Percentiles rank a stretch among this genome's conserved stretches.
Conservation (phyloP, 306 rosid genomes). For the Rosa lucieae region DNA sequence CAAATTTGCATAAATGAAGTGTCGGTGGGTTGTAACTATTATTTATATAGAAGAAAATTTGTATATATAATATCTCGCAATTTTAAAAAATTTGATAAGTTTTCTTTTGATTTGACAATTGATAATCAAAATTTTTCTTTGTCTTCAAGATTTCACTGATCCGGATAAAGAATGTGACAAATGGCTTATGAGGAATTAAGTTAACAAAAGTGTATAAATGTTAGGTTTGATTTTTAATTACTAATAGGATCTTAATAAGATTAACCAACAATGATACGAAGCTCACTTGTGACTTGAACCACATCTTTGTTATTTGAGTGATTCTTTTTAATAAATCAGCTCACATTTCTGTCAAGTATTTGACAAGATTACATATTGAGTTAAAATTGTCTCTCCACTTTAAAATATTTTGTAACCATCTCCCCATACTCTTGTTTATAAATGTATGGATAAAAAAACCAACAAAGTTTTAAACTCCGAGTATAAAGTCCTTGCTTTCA, state of each 20-base stretch:
- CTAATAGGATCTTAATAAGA: neutral
- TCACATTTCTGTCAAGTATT: neutral
- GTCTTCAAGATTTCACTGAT: neutral
- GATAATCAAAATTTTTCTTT: neutral
- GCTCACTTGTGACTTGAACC: no score
- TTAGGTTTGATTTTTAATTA: no score
- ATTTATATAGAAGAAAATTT: neutral
- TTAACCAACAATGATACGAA: neutral
- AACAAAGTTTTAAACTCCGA: neutral
- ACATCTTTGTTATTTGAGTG: no score
- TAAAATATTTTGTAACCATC: neutral
- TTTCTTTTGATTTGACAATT: neutral
- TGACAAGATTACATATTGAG: neutral
- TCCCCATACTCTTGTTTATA: neutral
- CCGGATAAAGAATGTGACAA: neutral
- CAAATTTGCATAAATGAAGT: neutral
- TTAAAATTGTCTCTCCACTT: neutral
- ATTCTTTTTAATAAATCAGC: no score
- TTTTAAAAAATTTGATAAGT: neutral
- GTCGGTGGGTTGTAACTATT: neutral
- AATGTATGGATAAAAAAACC: neutral
- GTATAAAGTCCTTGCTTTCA: constrained; percentile 22
- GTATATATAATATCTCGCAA: neutral
- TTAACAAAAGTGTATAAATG: neutral
- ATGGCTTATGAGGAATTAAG: neutral